Base-by-base conservation (phyloP, 73 alveolate genomes). In the Durusdinium trenchii region DNA sequence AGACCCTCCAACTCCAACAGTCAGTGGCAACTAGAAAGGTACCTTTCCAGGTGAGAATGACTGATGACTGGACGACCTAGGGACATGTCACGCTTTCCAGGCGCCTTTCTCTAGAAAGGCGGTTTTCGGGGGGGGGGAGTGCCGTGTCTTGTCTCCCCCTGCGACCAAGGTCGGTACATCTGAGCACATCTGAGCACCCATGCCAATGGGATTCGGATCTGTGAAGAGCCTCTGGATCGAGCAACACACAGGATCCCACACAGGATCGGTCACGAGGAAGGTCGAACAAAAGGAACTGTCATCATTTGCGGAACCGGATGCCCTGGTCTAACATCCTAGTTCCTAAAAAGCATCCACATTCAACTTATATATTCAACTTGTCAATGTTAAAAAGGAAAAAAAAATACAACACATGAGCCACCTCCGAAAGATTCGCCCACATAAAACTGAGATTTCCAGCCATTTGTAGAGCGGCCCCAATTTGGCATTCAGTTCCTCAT, bases 391-490 rank as follows among this genome's bases (percentile, higher is more conserved):
- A n/a, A n/a, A n/a, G n/a, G n/a, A n/a, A n/a, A n/a, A n/a, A n/a
- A n/a, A n/a, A n/a, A n/a, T n/a, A n/a, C n/a, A n/a, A n/a, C n/a
- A n/a, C n/a, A n/a, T n/a, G n/a, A n/a, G n/a, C n/a, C n/a, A n/a
- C n/a, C n/a, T n/a, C n/a, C n/a, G n/a, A n/a, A n/a, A n/a, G n/a
- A n/a, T n/a, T n/a, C n/a, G n/a, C n/a, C n/a, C n/a, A n/a, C n/a
- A n/a, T n/a, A n/a, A n/a, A n/a, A n/a, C n/a, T n/a, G n/a, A n/a
- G n/a, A n/a, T n/a, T 35, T 26, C 61, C 20, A 26, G 91, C 99
- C 99, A 93, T 47, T 93, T 93, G 99, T 93, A 93, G 0, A 93
- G 83, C 3, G 99, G 99, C 83, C 51, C 84, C 51, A 93, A 93
- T 64, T 93, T 93, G 51, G 91, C 99, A 46, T 93, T 82, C 50